Evolutionary conservation across 495 filamentous ascomycete genomes (phyloP), one percentile per base, ranked within the genome.

Genomic region (Tuber magnatum): DNA sequence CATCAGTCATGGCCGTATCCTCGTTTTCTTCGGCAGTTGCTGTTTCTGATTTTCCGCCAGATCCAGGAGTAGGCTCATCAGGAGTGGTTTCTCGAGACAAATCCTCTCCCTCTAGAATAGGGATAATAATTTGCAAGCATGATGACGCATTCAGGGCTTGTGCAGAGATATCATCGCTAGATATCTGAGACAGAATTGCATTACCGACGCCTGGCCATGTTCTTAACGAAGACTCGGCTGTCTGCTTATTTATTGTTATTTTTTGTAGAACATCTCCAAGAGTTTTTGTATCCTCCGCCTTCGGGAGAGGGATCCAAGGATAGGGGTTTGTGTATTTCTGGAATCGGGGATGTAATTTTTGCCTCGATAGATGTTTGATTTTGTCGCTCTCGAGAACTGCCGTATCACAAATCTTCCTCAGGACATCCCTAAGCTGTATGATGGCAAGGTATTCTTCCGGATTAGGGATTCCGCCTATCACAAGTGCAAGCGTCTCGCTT

Each of bases 391-490:
- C 87, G 43, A 93, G 84, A 22, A 92, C 90, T 40, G 94, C 84
- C 22, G 88, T 85, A 81, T 97, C 95, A n/a, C 88, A 87, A 39
- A 97, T 83, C 41, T 89, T 86, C 71, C 86, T 78, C 10, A 97
- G 85, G 5, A 92, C 86, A 39, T 88, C 86, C 73, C 89, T 89
- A 69, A 99, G 85, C 76, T 94, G 90, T 76, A 95, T 90, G 44
- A 89, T 89, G 1, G 94, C 93, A 75, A 96, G 91, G 5, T 88
- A 90, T 81, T 97, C 94, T 74, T 97, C 94, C 32, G 81, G 81
- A 68, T 80, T 82, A 16, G 73, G 77, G 40, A 81, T 71, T 42
- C 81, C 80, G 28, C 81, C 80, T 42, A 75, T 71, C 38, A 82
- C 75, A 40, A 97, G 84, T 2, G 92, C 92, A 4, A 93, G 87